Base-by-base conservation (phyloP, 225 moss, liverwort and hornwort species). In the Straminergon stramineum region DNA sequence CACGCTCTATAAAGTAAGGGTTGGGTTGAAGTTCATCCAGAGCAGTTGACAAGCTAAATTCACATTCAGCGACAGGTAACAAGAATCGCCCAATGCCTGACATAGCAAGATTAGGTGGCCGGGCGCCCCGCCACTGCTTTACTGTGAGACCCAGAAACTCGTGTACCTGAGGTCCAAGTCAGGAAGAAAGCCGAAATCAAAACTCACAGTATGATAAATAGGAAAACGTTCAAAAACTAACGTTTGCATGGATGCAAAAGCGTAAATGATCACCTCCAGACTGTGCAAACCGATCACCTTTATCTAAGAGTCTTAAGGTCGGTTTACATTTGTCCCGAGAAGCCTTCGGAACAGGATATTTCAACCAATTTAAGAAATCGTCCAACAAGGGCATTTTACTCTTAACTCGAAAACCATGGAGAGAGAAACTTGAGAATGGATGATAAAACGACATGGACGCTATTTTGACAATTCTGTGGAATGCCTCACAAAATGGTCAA, bases 21-120 rank as follows among this genome's bases (percentile, higher is more conserved):
- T 95, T 96, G 65, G 97, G 95, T 91, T 96, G 94, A 57, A 98
- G 96, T 65, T 98, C 98, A 87, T 97, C 98, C 79, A 98, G 93
- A 24, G 96, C 96, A 87, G 88, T 89, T 58, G 91, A 93, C 84
- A 98, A 89, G 90, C 90, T 92, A 90, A 97, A 98, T 89, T 98
- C 98, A 86, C 97, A 98, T 82, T 98, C 98, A 48, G 97, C 87
- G 55, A 97, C 94, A 70, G 97, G 98, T 35, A 95, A 92, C 90
- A 98, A 87, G 79, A 93, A 96, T 41, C 98, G 97, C 45, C 98
- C 98, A 24, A 92, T 88, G 67, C 97, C 96, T 43, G 90, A 84
- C 57, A 92, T 73, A 76, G 87, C 87, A 84, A 82, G 66, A 89
- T 86, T 92, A 43, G 87, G 79, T 86, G 92, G 91, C 48, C 90